Evolutionary conservation across 2,329 filamentous ascomycete genomes (phyloP).

Genomic region (Ascochyta lentis): DNA sequence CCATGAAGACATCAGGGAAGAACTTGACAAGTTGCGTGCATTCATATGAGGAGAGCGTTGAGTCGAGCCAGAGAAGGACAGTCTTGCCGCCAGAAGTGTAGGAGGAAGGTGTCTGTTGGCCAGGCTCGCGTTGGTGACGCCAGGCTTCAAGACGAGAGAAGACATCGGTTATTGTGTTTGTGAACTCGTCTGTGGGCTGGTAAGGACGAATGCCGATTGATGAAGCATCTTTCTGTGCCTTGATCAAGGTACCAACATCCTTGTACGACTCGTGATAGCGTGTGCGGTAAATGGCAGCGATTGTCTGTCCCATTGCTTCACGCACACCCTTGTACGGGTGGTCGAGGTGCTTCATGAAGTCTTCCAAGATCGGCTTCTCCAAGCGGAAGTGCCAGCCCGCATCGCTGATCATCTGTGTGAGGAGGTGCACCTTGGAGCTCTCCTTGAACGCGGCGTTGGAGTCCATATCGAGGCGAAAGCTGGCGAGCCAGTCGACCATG

Average conservation of each 20-base stretch:
- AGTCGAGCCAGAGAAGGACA: constrained; percentile 92
- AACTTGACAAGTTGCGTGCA: constrained; percentile 90
- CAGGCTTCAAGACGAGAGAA: constrained; percentile 84
- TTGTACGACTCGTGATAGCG: constrained; percentile 93
- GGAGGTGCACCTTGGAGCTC: constrained; percentile 89
- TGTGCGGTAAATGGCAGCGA: constrained; percentile 87
- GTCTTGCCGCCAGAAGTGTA: constrained; percentile 98
- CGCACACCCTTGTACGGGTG: constrained; percentile 98
- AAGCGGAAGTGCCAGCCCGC: constrained; percentile 95
- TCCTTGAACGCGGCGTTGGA: constrained; percentile 99
- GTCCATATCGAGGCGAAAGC: constrained; percentile 89
- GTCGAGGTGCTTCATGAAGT: constrained; percentile 90
- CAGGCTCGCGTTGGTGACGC: constrained; percentile 82
- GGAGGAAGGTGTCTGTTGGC: constrained; percentile 89
- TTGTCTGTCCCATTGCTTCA: constrained; percentile 89
- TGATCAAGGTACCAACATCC: constrained; percentile 76
- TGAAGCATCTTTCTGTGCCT: constrained; percentile 78
- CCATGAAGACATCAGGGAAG: constrained; percentile 88
- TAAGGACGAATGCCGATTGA: constrained; percentile 88
- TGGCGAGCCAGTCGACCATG: constrained; percentile 79
- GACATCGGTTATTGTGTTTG: constrained; percentile 72
- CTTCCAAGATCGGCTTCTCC: constrained; percentile 83
- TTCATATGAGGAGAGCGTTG: constrained; percentile 86
- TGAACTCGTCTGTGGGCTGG: constrained; percentile 75
- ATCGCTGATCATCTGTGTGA: constrained; percentile 87